These are phyloP conservation scores for Paraleonurus japonicus DNA, from an alignment of 257 asterid species.

Conservation along the genomic window DNA sequence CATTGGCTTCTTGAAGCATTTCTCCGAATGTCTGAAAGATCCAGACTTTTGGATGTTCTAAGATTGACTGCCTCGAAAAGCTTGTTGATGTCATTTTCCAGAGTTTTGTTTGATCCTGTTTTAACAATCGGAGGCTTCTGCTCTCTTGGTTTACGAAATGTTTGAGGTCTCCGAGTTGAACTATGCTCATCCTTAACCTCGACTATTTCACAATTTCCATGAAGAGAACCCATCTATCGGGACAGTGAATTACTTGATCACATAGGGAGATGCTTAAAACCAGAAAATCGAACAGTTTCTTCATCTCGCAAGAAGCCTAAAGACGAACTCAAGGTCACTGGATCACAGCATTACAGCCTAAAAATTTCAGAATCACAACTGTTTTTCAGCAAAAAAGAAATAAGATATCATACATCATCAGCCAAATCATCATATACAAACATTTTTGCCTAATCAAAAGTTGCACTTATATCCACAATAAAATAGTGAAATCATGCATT, in stretches of 20 bases:
- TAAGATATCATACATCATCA: background rate
- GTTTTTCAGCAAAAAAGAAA: background rate
- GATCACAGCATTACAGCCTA: background rate
- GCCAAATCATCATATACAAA: background rate
- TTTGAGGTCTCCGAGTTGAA: conserved; percentile 23
- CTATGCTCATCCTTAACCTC: conserved; percentile 49
- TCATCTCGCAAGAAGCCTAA: conserved; percentile 20
- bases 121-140: conserved; percentile 37
- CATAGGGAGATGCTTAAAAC: background rate
- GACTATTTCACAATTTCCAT: conserved; percentile 63
- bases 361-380: conserved; percentile 3
- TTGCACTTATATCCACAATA: background rate
- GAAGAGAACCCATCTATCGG: conserved; percentile 56
- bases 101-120: conserved; percentile 29
- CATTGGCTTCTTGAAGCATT: conserved; percentile 72
- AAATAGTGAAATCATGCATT: conserved; percentile 1
- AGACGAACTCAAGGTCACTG: background rate
- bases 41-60: conserved; percentile 46
- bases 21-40: conserved; percentile 38
- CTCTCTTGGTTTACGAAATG: conserved; percentile 24
- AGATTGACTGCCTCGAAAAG: conserved; percentile 52
- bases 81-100: conserved; percentile 52
- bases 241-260: background rate
- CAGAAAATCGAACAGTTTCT: background rate
- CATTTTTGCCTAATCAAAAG: background rate